phyloP scores from a whole-genome alignment of 768 basidiomycete species.

The Lactarius trivialis region DNA sequence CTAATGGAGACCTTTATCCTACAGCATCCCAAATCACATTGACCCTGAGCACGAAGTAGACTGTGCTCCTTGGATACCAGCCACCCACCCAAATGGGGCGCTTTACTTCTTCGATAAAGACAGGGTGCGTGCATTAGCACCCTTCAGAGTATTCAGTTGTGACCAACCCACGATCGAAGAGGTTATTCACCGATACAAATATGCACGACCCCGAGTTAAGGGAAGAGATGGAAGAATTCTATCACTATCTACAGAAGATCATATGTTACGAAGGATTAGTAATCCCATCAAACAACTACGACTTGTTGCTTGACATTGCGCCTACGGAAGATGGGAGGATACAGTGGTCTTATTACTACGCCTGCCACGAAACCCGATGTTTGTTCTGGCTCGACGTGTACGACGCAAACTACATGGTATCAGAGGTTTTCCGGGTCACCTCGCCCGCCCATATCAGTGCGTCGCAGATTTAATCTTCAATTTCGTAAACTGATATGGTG shows the following conservation, averaged over 20 bases:
- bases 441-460: neutral
- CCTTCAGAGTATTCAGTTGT: neutral
- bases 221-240: constrained; percentile 31
- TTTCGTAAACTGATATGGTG: neutral
- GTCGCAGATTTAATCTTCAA: neutral
- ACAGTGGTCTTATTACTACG: neutral
- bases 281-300: constrained; percentile 22
- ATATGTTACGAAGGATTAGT: constrained; percentile 15
- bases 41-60: neutral
- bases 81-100: constrained; percentile 31
- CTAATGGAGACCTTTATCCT: neutral
- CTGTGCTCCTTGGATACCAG: constrained; percentile 35
- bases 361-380: neutral
- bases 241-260: neutral
- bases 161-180: constrained; percentile 27
- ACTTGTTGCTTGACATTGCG: constrained; percentile 12
- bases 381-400: constrained; percentile 30
- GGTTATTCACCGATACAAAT: constrained; percentile 47
- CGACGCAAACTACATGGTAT: constrained; percentile 31
- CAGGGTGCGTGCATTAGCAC: neutral
- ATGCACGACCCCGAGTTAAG: constrained; percentile 35
- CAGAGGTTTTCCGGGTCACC: neutral
- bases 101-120: neutral
- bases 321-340: constrained; percentile 24
- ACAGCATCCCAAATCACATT: neutral